These are phyloP conservation scores for Thielaviopsis populi DNA, from an alignment of 2,329 filamentous ascomycete genomes.

Conservation along the genomic window DNA sequence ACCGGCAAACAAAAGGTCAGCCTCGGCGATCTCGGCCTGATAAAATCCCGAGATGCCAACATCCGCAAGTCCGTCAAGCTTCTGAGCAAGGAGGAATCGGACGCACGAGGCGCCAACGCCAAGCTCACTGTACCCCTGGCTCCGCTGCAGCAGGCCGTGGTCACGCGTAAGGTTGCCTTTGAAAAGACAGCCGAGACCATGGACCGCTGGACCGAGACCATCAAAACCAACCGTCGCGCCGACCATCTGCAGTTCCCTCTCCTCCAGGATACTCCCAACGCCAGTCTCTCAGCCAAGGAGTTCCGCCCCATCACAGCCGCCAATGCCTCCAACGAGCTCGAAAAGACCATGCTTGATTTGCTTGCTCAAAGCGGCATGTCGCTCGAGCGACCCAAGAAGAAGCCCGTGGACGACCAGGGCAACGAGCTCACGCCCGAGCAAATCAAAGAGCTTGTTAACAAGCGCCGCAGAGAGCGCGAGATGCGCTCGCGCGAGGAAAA, in stretches of 20 bases:
- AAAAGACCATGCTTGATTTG: conserved; percentile 73
- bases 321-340: conserved; percentile 61
- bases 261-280: conserved; percentile 50
- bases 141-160: conserved; percentile 69
- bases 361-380: conserved; percentile 75
- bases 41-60: conserved; percentile 55
- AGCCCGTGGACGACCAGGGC: conserved; percentile 27
- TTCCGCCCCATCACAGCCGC: conserved; percentile 49
- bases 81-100: conserved; percentile 48
- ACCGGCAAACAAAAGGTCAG: conserved; percentile 50
- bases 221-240: conserved; percentile 82
- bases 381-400: conserved; percentile 36
- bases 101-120: conserved; percentile 30
- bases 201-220: conserved; percentile 82
- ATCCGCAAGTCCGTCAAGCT: conserved; percentile 69
- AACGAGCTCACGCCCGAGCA: conserved; percentile 52
- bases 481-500: conserved; percentile 78
- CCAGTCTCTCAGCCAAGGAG: conserved; percentile 45
- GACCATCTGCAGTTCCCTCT: conserved; percentile 85
- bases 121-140: conserved; percentile 73
- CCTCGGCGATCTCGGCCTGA: conserved; percentile 57
- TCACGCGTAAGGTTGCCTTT: conserved; percentile 71
- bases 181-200: conserved; percentile 85
- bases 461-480: conserved; percentile 68
- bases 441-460: conserved; percentile 54